phyloP scores from a whole-genome alignment of 164 flowering plant genomes.

The Litsea cubeba region DNA sequence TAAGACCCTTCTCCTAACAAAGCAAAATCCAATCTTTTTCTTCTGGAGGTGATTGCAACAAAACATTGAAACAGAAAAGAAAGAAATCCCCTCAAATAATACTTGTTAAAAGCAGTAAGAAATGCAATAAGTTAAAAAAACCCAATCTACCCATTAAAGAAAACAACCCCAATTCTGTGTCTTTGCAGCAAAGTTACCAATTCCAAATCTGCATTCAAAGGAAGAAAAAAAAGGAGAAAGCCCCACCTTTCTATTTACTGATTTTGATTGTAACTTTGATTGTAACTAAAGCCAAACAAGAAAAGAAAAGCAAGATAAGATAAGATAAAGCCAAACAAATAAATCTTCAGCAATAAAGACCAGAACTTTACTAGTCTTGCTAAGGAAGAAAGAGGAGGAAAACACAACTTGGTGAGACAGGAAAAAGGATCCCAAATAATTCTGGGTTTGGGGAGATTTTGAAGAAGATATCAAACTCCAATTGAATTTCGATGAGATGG shows the following conservation, averaged over 20 bases:
- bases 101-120: constrained; percentile 4
- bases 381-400: background rate
- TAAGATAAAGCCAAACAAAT: background rate
- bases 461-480: constrained; percentile 7
- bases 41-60: background rate
- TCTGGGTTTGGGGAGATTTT: constrained; percentile 12
- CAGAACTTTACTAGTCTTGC: background rate
- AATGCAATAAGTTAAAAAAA: background rate
- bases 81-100: background rate
- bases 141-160: background rate
- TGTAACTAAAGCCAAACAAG: constrained; percentile 4
- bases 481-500: constrained; percentile 11
- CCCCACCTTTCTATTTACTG: background rate
- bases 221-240: background rate
- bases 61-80: background rate
- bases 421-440: constrained; percentile 10
- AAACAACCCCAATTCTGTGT: constrained; percentile 4
- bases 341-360: background rate
- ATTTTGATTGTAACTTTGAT: constrained; percentile 1
- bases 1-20: background rate
- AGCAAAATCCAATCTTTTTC: background rate
- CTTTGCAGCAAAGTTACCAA: too few relatives aligned
- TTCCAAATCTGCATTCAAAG: too few relatives aligned
- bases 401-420: background rate
- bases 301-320: background rate